phyloP scores from a whole-genome alignment of 2,329 filamentous ascomycete species.

The Septoria linicola region DNA sequence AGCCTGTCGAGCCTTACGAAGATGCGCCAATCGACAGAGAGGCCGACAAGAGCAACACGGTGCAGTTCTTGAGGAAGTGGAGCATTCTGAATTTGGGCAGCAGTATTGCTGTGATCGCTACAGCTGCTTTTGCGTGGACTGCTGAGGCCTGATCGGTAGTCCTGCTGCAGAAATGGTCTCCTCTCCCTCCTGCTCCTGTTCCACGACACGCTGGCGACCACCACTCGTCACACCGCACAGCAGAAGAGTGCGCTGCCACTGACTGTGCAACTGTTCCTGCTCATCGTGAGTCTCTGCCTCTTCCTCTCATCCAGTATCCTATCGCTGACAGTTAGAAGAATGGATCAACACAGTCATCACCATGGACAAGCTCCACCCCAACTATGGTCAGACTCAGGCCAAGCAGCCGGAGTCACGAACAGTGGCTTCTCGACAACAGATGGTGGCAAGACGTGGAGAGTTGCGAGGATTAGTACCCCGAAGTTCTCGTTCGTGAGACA shows the following conservation, averaged over 20 bases:
- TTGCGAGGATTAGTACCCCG: neutral
- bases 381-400: neutral
- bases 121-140: slow-evolving; percentile 3
- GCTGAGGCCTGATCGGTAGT: neutral
- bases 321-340: too few species aligned
- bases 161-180: too few species aligned
- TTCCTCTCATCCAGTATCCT: too few species aligned
- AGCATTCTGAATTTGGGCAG: slow-evolving; percentile 12
- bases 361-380: neutral
- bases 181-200: too few species aligned
- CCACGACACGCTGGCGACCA: too few species aligned
- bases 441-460: neutral
- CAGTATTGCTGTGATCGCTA: slow-evolving; percentile 2
- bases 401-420: neutral
- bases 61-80: slow-evolving; percentile 31
- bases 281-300: neutral
- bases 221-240: too few species aligned
- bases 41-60: slow-evolving; percentile 33
- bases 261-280: neutral
- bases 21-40: slow-evolving; percentile 34
- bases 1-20: slow-evolving; percentile 34
- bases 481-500: neutral
- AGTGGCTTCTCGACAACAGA: neutral
- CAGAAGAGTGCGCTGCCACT: neutral
- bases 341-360: neutral